phyloP scores from a whole-genome alignment of 768 basidiomycete genomes.

The Pholiota microspora region DNA sequence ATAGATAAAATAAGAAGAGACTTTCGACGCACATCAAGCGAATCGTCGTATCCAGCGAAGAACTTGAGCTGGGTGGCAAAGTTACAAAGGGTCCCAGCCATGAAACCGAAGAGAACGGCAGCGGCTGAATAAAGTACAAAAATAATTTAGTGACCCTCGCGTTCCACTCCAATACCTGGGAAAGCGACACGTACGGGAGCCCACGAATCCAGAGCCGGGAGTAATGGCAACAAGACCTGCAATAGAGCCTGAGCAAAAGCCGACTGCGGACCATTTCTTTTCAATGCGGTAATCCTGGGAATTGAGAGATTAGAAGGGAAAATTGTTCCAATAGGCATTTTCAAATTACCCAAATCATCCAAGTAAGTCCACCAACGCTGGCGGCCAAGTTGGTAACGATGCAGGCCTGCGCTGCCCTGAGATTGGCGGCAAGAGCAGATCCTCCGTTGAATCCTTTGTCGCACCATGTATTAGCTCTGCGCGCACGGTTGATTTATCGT shows the following conservation, averaged over 20 bases:
- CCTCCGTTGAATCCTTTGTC: slow-evolving; percentile 80
- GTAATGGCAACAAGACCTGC: slow-evolving; percentile 89
- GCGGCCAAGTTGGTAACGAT: slow-evolving; percentile 94
- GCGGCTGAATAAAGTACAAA: slow-evolving; percentile 50
- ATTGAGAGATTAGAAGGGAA: background rate
- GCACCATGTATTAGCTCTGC: background rate
- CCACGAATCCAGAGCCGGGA: slow-evolving; percentile 80
- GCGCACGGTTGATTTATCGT: background rate
- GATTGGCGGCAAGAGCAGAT: slow-evolving; percentile 85
- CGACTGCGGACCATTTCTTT: slow-evolving; percentile 90
- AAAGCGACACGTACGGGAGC: slow-evolving; percentile 51
- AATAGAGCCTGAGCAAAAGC: slow-evolving; percentile 95
- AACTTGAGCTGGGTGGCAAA: slow-evolving; percentile 95
- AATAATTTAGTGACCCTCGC: background rate
- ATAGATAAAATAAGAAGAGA: too few relatives aligned
- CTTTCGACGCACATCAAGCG: slow-evolving; percentile 61
- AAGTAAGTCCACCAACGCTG: slow-evolving; percentile 80
- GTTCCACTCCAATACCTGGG: background rate
- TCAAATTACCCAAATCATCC: slow-evolving; percentile 79
- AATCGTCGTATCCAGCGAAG: slow-evolving; percentile 71
- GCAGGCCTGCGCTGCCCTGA: slow-evolving; percentile 85
- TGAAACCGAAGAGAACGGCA: slow-evolving; percentile 80
- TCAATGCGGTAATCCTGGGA: slow-evolving; percentile 85
- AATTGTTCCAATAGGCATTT: background rate
- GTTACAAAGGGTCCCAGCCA: slow-evolving; percentile 86